A percentile compares a stretch with the other conserved stretches of the same genome.
Conservation (phyloP, 1,284 basidiomycete genomes). For the Mycosarcoma maydis region DNA sequence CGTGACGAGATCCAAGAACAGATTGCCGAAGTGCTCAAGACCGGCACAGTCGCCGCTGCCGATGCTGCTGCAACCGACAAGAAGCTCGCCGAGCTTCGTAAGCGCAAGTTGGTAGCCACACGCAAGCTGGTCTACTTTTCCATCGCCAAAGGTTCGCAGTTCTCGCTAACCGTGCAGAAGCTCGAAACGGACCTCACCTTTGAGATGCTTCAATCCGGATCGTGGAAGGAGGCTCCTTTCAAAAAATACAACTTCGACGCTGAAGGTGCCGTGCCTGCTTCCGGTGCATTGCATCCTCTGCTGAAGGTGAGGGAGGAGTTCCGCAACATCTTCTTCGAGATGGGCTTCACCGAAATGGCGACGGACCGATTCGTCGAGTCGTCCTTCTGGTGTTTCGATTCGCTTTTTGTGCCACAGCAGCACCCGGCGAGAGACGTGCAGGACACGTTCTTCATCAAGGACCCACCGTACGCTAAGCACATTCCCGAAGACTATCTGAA, state of each 20-base stretch:
- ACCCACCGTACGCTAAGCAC: conserved; percentile 80
- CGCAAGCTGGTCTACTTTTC: conserved; percentile 91
- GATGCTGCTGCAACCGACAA: conserved; percentile 76
- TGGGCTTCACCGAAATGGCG: conserved; percentile 99
- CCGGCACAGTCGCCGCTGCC: conserved; percentile 73
- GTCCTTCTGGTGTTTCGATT: conserved; percentile 99
- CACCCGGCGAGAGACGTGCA: conserved; percentile 98
- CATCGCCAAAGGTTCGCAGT: conserved; percentile 83
- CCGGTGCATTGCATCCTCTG: conserved; percentile 93
- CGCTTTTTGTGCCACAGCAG: conserved; percentile 97
- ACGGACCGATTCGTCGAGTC: conserved; percentile 98
- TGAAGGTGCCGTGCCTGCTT: conserved; percentile 84
- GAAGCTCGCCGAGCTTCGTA: conserved; percentile 73
- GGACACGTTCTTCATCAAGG: conserved; percentile 98
- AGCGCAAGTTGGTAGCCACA: conserved; percentile 80
- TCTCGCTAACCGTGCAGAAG: conserved; percentile 92
- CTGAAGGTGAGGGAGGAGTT: conserved; percentile 99
- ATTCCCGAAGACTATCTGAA: conserved; percentile 88
- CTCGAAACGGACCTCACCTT: conserved; percentile 97
- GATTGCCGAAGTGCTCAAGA: conserved; percentile 78
- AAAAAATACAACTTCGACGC: conserved; percentile 99
- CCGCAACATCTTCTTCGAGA: conserved; percentile 97
- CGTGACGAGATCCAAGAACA: conserved; percentile 72
- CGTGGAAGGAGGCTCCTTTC: conserved; percentile 71
- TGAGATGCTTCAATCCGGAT: conserved; percentile 84